Conservation (phyloP, 228 moss, liverwort and hornwort species). For the Sphagnum magellanicum region DNA sequence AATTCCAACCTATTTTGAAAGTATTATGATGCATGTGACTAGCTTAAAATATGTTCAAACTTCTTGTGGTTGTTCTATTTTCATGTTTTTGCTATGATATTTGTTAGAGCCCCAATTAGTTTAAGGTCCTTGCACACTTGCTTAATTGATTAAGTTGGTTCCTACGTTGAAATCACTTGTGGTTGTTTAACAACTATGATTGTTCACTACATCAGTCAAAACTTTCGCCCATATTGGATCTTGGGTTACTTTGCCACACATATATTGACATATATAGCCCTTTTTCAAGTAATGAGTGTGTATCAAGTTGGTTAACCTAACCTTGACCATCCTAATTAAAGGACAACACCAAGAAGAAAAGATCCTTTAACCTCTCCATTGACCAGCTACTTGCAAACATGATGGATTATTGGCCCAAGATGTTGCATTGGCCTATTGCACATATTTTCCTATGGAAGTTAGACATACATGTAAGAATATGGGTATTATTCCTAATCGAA, state of each 20-base stretch:
- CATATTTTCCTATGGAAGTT: not conserved
- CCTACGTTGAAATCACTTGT: no score
- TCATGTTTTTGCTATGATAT: no score
- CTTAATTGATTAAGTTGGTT: no score
- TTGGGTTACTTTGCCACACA: not conserved
- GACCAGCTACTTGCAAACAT: conserved; percentile 16
- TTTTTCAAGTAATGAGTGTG: not conserved
- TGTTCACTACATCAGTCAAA: no score
- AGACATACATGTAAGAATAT: not conserved
- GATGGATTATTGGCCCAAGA: conserved; percentile 12
- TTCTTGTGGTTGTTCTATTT: no score
- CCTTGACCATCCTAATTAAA: conserved; percentile 1
- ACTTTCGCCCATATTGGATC: not conserved
- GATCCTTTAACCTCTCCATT: conserved; percentile 12
- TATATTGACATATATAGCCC: not conserved
- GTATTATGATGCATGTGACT: no score
- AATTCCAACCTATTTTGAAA: no score
- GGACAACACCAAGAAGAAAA: conserved; percentile 15
- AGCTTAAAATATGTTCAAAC: no score
- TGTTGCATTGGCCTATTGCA: conserved; percentile 5
- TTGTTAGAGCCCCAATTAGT: not conserved
- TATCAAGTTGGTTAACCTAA: conserved; percentile 12
- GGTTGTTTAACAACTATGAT: no score
- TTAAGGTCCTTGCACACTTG: not conserved
- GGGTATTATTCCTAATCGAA: conserved; percentile 1